Conservation (phyloP, 2,329 filamentous ascomycete genomes). For the Fusarium annulatum region DNA sequence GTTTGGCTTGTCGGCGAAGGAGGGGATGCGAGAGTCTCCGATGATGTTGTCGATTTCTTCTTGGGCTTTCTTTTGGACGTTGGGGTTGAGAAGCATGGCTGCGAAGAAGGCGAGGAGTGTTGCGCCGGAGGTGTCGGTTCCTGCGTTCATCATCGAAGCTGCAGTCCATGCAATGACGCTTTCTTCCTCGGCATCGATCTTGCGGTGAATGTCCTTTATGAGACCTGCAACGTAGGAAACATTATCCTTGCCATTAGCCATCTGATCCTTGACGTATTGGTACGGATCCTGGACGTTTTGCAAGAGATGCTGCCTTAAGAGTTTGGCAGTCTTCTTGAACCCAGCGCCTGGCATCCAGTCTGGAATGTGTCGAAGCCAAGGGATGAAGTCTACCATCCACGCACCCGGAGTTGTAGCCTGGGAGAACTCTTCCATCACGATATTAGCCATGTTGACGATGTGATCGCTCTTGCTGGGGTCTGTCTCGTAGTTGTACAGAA, state of each 20-base stretch:
- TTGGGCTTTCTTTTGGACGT: conserved; percentile 55
- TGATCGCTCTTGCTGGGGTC: not conserved
- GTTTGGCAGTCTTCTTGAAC: conserved; percentile 4
- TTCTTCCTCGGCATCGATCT: conserved; percentile 7
- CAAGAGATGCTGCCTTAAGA: not conserved
- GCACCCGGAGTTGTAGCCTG: conserved; percentile 9
- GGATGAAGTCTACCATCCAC: conserved; percentile 9
- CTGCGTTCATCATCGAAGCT: conserved; percentile 44
- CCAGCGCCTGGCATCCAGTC: conserved; percentile 13
- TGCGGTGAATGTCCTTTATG: conserved; percentile 1
- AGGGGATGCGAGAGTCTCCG: conserved; percentile 55
- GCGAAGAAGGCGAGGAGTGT: conserved; percentile 51
- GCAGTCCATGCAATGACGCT: conserved; percentile 17
- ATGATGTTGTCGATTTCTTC: conserved; percentile 57
- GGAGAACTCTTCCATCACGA: conserved; percentile 23
- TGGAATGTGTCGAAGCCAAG: not conserved
- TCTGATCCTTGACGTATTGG: not conserved
- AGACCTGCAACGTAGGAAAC: conserved; percentile 14
- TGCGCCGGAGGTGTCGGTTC: conserved; percentile 47
- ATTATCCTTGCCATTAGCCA: not conserved
- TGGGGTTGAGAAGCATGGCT: conserved; percentile 58
- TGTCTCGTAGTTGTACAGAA: conserved; percentile 17
- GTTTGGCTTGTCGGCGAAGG: conserved; percentile 53
- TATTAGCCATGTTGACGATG: conserved; percentile 8
- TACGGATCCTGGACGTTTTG: conserved; percentile 10